Percentiles rank a stretch among this genome's conserved stretches.
Evolutionary conservation across 768 basidiomycete genomes (phyloP).

Genomic region (Auricularia auricula-judae): DNA sequence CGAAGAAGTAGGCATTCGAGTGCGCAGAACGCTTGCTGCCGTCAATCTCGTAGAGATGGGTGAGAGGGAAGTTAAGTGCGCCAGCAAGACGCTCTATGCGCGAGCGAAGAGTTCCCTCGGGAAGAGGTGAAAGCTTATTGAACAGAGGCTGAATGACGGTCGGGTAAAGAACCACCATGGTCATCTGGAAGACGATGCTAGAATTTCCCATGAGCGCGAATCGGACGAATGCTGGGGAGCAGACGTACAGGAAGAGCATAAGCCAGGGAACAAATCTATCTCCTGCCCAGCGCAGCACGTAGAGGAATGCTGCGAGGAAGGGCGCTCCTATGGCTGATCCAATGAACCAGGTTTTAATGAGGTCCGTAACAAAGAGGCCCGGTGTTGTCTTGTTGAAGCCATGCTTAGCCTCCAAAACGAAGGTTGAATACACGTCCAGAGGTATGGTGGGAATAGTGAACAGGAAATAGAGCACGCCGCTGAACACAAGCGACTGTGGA

Average conservation of each 20-base stretch:
- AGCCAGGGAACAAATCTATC: slow-evolving; percentile 87
- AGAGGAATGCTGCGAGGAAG: slow-evolving; percentile 77
- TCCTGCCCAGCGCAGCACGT: slow-evolving; percentile 88
- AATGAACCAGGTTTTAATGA: slow-evolving; percentile 69
- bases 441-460: slow-evolving; percentile 66
- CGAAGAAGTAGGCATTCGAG: slow-evolving; percentile 98
- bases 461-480: slow-evolving; percentile 51
- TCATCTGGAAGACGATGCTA: slow-evolving; percentile 73
- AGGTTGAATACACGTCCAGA: slow-evolving; percentile 74
- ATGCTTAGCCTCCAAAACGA: slow-evolving; percentile 88
- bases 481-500: slow-evolving; percentile 70
- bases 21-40: slow-evolving; percentile 93
- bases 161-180: slow-evolving; percentile 75
- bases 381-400: slow-evolving; percentile 95
- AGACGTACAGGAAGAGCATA: slow-evolving; percentile 79
- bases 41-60: slow-evolving; percentile 92
- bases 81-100: slow-evolving; percentile 69
- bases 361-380: slow-evolving; percentile 61
- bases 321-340: slow-evolving; percentile 68
- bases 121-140: slow-evolving; percentile 89
- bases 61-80: slow-evolving; percentile 86
- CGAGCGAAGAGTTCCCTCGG: slow-evolving; percentile 60
- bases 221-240: not conserved
- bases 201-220: not conserved
- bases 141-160: slow-evolving; percentile 90